phyloP scores from a whole-genome alignment of 805 yeast genomes.

The Tetrapisispora phaffii region DNA sequence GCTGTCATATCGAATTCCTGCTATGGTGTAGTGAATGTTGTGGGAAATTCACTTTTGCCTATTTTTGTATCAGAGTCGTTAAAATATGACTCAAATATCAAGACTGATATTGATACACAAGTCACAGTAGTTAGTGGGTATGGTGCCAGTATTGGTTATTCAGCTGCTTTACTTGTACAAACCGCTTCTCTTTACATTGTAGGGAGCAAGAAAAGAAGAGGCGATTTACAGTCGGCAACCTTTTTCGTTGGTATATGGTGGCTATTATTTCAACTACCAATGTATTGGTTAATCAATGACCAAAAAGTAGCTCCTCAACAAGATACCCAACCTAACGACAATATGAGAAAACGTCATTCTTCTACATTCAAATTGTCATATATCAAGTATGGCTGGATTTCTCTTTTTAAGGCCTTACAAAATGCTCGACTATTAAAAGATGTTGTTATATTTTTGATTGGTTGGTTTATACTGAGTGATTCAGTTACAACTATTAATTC shows the following conservation, averaged over 20 bases:
- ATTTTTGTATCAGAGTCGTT: slow-evolving; percentile 41
- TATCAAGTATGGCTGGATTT: slow-evolving; percentile 51
- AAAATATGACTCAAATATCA: slow-evolving; percentile 5
- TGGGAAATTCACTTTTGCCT: slow-evolving; percentile 69
- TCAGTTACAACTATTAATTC: slow-evolving; percentile 71
- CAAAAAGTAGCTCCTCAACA: background rate
- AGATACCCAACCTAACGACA: background rate
- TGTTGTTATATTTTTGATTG: slow-evolving; percentile 53
- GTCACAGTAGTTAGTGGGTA: slow-evolving; percentile 50
- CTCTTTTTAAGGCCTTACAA: slow-evolving; percentile 44
- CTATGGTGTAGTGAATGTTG: slow-evolving; percentile 70
- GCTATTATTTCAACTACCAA: slow-evolving; percentile 60
- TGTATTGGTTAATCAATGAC: slow-evolving; percentile 35
- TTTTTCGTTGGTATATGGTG: slow-evolving; percentile 68
- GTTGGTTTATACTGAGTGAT: slow-evolving; percentile 73
- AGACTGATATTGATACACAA: slow-evolving; percentile 28
- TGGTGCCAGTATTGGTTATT: slow-evolving; percentile 65
- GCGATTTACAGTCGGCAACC: slow-evolving; percentile 45
- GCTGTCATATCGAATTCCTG: slow-evolving; percentile 58
- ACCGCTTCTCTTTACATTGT: slow-evolving; percentile 45
- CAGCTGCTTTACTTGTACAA: slow-evolving; percentile 61
- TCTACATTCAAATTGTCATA: slow-evolving; percentile 21
- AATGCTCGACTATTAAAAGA: slow-evolving; percentile 54
- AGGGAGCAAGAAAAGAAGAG: slow-evolving; percentile 16
- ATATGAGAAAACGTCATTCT: background rate